Evolutionary conservation across 2,329 filamentous ascomycete species (phyloP), one percentile per base, ranked within the genome.

Genomic region (Pseudogymnoascus sp.): DNA sequence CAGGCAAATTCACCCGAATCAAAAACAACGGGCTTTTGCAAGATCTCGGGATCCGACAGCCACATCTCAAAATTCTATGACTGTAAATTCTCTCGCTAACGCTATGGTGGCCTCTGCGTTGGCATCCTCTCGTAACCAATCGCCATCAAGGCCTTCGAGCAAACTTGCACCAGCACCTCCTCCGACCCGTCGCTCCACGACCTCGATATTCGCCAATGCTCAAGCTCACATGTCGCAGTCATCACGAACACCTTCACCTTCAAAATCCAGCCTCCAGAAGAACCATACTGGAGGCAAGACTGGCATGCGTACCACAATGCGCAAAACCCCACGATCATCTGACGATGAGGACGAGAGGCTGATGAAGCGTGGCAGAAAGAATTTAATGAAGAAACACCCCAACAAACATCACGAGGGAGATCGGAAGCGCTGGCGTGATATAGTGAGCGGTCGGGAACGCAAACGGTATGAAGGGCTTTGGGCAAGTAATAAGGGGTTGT

Each of bases 381-480:
- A 83, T 2, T 78, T 83, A 58, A 78, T 80, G 59, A 84, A 58
- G 57, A 86, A 88, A 63, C 89, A 92, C 71, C 82, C 86, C 1
- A 81, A 84, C 68, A 84, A 85, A 67, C 89, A 94, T 68, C 85
- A 90, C 67, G 89, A 93, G 70, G 89, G 87, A 0, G 81, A 87
- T 3, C 82, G 89, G 16, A 86, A 85, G 68, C 83, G 88, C 6
- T 94, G 90, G 90, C 82, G 88, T 41, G 89, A 92, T 66, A 80
- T 85, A 63, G 83, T 94, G 41, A 89, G 87, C 0, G 81, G 84
- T 57, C 78, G 84, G 4, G 89, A 94, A 70, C 79, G 88, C n/a
- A 89, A 88, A 69, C 81, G 90, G 1, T 94, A 94, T 72, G 90
- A 93, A 72, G 90, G 88, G 2, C 82, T 94, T 1, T 94, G 89